Conservation (phyloP, 108 stramenopile species). For the Epithemia pelagica region DNA sequence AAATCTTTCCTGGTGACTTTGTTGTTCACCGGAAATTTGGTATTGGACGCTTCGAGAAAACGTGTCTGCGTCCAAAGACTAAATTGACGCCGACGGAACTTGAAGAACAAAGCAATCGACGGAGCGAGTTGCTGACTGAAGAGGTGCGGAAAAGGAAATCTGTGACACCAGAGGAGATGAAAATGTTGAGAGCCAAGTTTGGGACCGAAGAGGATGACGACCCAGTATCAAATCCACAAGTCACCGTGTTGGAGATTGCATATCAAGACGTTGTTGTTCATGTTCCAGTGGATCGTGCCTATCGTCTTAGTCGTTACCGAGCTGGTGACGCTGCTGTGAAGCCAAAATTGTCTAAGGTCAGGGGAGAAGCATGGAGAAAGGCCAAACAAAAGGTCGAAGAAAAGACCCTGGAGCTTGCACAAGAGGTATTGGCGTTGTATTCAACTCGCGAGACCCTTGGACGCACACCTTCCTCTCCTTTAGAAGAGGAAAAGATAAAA, state of each 20-base stretch:
- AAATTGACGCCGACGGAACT: conserved; percentile 56
- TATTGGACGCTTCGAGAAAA: conserved; percentile 72
- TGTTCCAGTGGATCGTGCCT: conserved; percentile 78
- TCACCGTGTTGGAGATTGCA: conserved; percentile 62
- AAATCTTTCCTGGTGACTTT: conserved; percentile 82
- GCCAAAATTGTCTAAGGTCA: conserved; percentile 58
- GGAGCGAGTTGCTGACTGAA: conserved; percentile 49
- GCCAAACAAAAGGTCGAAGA: conserved; percentile 69
- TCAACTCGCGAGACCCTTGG: conserved; percentile 53
- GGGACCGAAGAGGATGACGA: conserved; percentile 66
- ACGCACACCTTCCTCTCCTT: conserved; percentile 64
- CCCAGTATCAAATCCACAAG: conserved; percentile 68
- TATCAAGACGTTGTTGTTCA: conserved; percentile 71
- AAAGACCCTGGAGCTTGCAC: conserved; percentile 67
- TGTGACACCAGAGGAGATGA: conserved; percentile 41
- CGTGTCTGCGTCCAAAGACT: conserved; percentile 44
- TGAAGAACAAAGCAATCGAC: conserved; percentile 35
- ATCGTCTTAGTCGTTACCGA: conserved; percentile 71
- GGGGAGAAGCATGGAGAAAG: conserved; percentile 74
- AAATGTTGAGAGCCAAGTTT: conserved; percentile 45
- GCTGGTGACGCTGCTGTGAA: conserved; percentile 69
- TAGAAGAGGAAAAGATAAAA: conserved; percentile 46
- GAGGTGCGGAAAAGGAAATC: conserved; percentile 29
- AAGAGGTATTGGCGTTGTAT: conserved; percentile 66
- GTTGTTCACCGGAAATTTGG: conserved; percentile 83